A percentile compares a stretch with the other conserved stretches of the same genome.
Evolutionary conservation across 2,329 filamentous ascomycete genomes (phyloP).

Genomic region (Diaporthe citri): DNA sequence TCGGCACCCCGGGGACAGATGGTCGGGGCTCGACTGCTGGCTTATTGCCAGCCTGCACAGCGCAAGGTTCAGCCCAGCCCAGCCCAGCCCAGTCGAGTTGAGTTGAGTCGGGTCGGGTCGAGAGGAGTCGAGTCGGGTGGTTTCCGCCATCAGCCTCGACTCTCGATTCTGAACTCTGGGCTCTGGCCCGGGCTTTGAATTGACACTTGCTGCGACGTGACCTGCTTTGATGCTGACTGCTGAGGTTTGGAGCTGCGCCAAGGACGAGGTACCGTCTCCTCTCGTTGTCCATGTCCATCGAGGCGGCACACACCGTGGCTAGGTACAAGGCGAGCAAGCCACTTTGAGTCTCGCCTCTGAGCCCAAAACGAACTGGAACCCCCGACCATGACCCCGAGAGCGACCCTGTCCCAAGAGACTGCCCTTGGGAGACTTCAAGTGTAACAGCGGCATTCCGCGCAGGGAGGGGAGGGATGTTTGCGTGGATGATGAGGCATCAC

Average conservation of each 20-base stretch:
- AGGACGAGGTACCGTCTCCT: background rate
- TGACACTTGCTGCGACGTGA: background rate
- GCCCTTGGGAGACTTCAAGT: background rate
- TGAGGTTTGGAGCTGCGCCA: conserved; percentile 1
- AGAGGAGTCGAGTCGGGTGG: background rate
- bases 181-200: background rate
- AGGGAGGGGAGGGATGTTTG: background rate
- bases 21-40: background rate
- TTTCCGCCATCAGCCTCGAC: background rate
- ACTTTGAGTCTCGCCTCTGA: background rate
- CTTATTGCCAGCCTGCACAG: background rate
- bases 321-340: background rate
- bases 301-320: background rate
- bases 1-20: conserved; percentile 7
- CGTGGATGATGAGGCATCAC: conserved; percentile 1
- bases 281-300: background rate
- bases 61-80: background rate
- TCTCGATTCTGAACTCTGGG: background rate
- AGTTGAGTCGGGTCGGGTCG: background rate
- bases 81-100: background rate
- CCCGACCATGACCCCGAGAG: background rate
- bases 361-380: background rate
- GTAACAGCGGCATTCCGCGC: background rate
- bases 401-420: background rate
- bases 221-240: background rate